Percentiles rank a stretch among this genome's conserved stretches.
These are phyloP conservation scores for Hippophae rhamnoides DNA, from an alignment of 306 rosid genomes.

Conservation along the genomic window DNA sequence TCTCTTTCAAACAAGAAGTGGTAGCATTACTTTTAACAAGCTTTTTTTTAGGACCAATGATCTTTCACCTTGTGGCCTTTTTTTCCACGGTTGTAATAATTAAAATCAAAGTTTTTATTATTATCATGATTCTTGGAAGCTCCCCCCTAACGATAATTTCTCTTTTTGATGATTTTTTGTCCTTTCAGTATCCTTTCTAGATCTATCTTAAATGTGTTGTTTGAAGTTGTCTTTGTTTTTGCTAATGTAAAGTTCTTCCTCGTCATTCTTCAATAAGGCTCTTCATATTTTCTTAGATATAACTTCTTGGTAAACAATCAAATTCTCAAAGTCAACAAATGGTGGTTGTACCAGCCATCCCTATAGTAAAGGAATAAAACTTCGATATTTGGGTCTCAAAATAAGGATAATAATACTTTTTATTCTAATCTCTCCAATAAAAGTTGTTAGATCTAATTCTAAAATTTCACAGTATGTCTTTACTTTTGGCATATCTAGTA, in stretches of 20 bases:
- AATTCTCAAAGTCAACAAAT: conserved; percentile 6
- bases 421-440: background rate
- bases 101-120: background rate
- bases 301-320: background rate
- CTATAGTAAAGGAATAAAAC: no score
- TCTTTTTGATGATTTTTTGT: no score
- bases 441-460: background rate
- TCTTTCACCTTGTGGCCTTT: background rate
- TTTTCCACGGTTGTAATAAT: background rate
- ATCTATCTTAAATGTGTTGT: no score
- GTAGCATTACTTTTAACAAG: no score
- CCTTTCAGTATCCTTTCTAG: no score
- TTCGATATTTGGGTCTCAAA: no score
- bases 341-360: background rate
- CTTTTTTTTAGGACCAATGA: background rate
- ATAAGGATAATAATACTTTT: background rate
- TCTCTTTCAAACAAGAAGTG: no score
- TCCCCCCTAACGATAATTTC: background rate
- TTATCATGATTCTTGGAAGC: background rate
- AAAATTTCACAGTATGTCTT: conserved; percentile 6
- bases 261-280: no score
- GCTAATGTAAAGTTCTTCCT: no score
- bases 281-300: background rate
- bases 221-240: no score
- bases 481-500: no score